These are phyloP conservation scores for Zygosaccharomyces sapae DNA, from an alignment of 1,139 yeast genomes.

Conservation along the genomic window DNA sequence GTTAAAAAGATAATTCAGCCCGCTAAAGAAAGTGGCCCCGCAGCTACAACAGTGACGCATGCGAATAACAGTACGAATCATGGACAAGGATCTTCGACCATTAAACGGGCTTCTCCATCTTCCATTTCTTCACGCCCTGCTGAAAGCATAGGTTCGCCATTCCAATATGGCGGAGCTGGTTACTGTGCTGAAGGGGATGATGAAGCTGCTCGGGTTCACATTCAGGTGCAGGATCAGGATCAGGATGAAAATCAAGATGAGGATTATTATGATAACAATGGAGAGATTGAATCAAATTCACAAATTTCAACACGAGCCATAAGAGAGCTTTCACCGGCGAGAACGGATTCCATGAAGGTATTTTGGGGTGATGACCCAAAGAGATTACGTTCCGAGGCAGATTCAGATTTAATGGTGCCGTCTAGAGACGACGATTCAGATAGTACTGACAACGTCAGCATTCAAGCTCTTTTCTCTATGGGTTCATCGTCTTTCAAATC, in stretches of 20 bases:
- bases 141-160: neutral
- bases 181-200: too few relatives aligned
- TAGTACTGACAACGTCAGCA: conserved; percentile 42
- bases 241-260: neutral
- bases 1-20: conserved; percentile 35
- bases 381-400: conserved; percentile 8
- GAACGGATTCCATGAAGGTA: conserved; percentile 14
- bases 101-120: neutral
- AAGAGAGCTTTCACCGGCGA: conserved; percentile 1
- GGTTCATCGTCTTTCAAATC: conserved; percentile 44
- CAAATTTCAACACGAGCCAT: conserved; percentile 1
- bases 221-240: neutral
- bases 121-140: neutral
- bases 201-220: neutral
- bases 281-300: neutral
- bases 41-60: neutral
- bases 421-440: conserved; percentile 14
- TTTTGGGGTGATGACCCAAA: conserved; percentile 25
- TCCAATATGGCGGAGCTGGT: neutral
- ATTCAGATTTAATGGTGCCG: conserved; percentile 6
- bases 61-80: neutral
- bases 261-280: neutral
- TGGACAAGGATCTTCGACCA: neutral
- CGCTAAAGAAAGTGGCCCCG: conserved; percentile 11
- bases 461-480: conserved; percentile 51